These are phyloP conservation scores for Brasilioporus rufonigricans DNA, from an alignment of 768 basidiomycete genomes.

Conservation along the genomic window DNA sequence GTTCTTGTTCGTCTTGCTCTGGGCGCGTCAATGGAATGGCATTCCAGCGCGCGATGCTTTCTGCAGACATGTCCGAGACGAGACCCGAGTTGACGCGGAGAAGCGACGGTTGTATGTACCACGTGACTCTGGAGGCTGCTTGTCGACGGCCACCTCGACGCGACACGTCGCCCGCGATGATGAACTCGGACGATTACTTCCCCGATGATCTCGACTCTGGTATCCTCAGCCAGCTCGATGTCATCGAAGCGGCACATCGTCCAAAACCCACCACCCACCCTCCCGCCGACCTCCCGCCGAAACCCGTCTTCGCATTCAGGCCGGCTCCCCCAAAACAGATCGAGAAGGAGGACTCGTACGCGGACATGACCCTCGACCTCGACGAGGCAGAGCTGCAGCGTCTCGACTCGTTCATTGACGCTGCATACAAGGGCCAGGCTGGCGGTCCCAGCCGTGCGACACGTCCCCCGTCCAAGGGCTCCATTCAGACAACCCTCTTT, in stretches of 20 bases:
- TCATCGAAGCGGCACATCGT: conserved; percentile 62
- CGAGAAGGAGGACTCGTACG: conserved; percentile 44
- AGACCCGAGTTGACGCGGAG: too few relatives aligned
- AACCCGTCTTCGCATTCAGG: not conserved
- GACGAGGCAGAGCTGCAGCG: conserved; percentile 53
- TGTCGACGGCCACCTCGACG: not conserved
- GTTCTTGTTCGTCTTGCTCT: conserved; percentile 29
- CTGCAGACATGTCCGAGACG: conserved; percentile 52
- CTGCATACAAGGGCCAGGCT: conserved; percentile 41
- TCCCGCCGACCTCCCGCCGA: not conserved
- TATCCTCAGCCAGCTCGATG: conserved; percentile 59
- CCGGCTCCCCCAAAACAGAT: not conserved
- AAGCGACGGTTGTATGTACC: not conserved
- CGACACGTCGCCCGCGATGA: conserved; percentile 26
- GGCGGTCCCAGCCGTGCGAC: conserved; percentile 32
- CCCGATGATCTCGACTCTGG: conserved; percentile 63
- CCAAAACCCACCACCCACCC: conserved; percentile 16
- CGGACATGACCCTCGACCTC: conserved; percentile 56
- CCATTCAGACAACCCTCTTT: conserved; percentile 63
- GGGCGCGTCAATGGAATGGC: conserved; percentile 52
- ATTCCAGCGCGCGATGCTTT: conserved; percentile 70
- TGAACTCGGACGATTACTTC: conserved; percentile 81
- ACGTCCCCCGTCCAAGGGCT: conserved; percentile 34
- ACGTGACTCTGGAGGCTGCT: conserved; percentile 16
- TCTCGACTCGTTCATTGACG: conserved; percentile 52